Base-by-base conservation (phyloP, 257 asterid genomes). In the Solanum peruvianum region DNA sequence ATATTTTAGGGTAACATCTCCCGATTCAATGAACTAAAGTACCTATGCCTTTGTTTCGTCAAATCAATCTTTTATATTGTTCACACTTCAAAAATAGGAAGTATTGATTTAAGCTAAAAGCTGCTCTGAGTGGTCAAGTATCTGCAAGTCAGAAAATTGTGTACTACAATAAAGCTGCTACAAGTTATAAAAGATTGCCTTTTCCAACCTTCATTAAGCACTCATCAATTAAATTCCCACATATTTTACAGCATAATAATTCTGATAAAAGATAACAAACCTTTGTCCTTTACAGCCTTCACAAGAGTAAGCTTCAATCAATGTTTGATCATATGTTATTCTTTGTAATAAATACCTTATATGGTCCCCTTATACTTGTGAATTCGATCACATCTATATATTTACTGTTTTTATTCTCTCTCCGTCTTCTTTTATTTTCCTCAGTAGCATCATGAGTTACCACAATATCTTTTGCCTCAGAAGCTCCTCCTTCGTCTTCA, bases 251-350 rank as follows among this genome's bases (percentile, higher is more conserved):
- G n/a, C 83, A 41, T 13, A 76, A 42, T 2, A n/a, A 14, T 6
- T 76, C 23, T 23, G 21, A 42, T 42, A 76, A 15, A 42, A 76
- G 33, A 20, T 76, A 41, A 88, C 94, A 23, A 82, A 97, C 99
- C 99, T 97, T 88, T 93, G 99, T 82, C 98, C 95, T 90, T 93
- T 97, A 99, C 99, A 97, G 86, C 99, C 99, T 93, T 97, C 99
- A 86, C 95, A 95, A 70, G 96, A 92, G 90, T 97, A 97, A 81
- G 99, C 99, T 87, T 97, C 98, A 88, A 95, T 97, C 86, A 95
- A 91, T 88, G 89, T 95, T 85, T 95, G 98, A 89, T 95, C 98
- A 91, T 91, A 94, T 67, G 88, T 93, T 92, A 97, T 93, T 89
- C 99, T 37, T 37, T 37, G 39, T 37, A 37, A 6, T 33, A 3